These are phyloP conservation scores for Ganoderma boninense DNA, from an alignment of 1,284 basidiomycete species.

Conservation along the genomic window DNA sequence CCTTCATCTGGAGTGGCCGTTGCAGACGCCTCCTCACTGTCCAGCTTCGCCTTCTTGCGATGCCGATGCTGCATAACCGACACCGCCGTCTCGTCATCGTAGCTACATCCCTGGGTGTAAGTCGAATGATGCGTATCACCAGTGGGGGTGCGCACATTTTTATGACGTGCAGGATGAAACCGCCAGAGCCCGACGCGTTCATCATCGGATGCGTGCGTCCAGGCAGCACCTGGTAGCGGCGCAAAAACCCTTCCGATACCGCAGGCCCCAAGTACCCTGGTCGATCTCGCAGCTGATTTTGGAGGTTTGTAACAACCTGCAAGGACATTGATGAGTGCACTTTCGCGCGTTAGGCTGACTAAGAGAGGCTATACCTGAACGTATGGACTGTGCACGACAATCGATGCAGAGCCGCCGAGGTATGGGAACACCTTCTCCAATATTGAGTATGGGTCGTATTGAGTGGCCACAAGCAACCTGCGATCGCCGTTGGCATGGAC, in stretches of 20 bases:
- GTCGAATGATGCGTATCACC: not conserved
- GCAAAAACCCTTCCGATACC: constrained; percentile 89
- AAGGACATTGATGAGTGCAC: constrained; percentile 14
- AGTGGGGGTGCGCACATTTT: constrained; percentile 74
- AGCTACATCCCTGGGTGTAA: constrained; percentile 48
- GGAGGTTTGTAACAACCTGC: constrained; percentile 79
- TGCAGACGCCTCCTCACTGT: constrained; percentile 15
- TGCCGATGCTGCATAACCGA: constrained; percentile 54
- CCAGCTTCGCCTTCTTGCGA: constrained; percentile 37
- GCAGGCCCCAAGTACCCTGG: constrained; percentile 82
- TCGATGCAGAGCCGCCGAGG: constrained; percentile 85
- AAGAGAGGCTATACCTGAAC: constrained; percentile 62
- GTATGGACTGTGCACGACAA: constrained; percentile 89
- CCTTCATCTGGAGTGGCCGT: not conserved
- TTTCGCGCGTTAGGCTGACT: not conserved
- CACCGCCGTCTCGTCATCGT: constrained; percentile 71
- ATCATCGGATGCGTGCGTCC: constrained; percentile 97
- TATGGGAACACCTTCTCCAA: constrained; percentile 79
- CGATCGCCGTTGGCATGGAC: constrained; percentile 9
- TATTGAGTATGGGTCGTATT: constrained; percentile 89
- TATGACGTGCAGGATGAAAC: constrained; percentile 86
- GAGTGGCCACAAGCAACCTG: constrained; percentile 84
- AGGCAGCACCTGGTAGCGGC: constrained; percentile 92
- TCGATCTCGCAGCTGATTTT: constrained; percentile 73
- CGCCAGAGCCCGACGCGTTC: constrained; percentile 90